Evolutionary conservation across 306 rosid genomes (phyloP).

Genomic region (Sechiopsis laciniata): DNA sequence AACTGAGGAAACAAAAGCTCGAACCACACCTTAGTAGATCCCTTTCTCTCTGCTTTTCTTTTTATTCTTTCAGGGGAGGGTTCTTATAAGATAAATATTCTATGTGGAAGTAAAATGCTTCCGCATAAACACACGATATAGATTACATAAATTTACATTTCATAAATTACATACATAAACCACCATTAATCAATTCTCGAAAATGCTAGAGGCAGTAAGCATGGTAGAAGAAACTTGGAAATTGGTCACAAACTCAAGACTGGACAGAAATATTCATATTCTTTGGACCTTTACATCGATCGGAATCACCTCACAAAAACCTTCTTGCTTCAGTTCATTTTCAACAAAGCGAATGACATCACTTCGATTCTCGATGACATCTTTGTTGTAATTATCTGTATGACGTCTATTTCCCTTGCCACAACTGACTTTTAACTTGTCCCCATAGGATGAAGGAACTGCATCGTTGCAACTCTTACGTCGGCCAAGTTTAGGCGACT

Average conservation of each 20-base stretch:
- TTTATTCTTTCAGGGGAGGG: not conserved
- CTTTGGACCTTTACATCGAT: conserved; percentile 37
- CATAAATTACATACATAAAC: conserved; percentile 46
- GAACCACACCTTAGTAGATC: conserved; percentile 21
- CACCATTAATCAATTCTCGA: conserved; percentile 49
- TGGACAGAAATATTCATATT: conserved; percentile 38
- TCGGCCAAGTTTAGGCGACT: conserved; percentile 92
- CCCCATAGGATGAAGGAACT: conserved; percentile 32
- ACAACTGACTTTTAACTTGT: conserved; percentile 36
- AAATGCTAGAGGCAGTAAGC: conserved; percentile 30
- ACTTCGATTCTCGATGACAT: conserved; percentile 28
- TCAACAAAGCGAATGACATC: conserved; percentile 29
- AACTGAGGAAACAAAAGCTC: conserved; percentile 12
- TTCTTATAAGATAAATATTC: conserved; percentile 13
- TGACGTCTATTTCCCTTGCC: conserved; percentile 37
- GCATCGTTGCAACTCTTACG: conserved; percentile 56
- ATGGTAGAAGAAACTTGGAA: conserved; percentile 36
- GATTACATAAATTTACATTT: conserved; percentile 53
- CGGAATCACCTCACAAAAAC: conserved; percentile 25
- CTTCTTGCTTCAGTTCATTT: conserved; percentile 35
- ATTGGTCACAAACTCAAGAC: conserved; percentile 39
- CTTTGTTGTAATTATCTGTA: conserved; percentile 29
- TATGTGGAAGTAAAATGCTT: conserved; percentile 8
- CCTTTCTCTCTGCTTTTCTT: conserved; percentile 4
- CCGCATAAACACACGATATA: conserved; percentile 39